Conservation (phyloP, 768 basidiomycete genomes). For the Fomitopsis serialis region DNA sequence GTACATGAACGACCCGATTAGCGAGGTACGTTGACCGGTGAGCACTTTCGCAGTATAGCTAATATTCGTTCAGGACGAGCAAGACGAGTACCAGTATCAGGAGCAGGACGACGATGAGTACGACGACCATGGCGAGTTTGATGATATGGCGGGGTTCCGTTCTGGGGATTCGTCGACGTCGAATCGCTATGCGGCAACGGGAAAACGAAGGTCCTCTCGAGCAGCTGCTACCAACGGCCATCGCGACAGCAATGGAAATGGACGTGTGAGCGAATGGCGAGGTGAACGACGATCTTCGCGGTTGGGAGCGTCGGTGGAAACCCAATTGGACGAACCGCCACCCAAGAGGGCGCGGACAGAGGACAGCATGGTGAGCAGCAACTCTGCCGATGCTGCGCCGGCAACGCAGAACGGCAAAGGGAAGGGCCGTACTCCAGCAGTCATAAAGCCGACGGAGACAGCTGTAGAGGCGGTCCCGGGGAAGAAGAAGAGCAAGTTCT, state of each 20-base stretch:
- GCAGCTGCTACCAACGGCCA: conserved; percentile 41
- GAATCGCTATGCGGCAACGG: conserved; percentile 13
- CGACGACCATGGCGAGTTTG: conserved; percentile 42
- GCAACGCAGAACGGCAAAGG: conserved; percentile 26
- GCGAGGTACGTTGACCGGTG: conserved; percentile 43
- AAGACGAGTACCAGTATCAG: conserved; percentile 61
- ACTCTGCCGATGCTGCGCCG: conserved; percentile 21
- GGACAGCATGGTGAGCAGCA: conserved; percentile 46
- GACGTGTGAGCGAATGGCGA: conserved; percentile 58
- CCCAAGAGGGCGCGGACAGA: conserved; percentile 75
- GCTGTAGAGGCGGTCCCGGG: conserved; percentile 74
- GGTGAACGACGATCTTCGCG: conserved; percentile 72
- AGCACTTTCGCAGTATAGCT: background rate
- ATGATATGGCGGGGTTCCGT: conserved; percentile 31
- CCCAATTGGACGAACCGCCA: conserved; percentile 44
- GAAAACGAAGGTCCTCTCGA: conserved; percentile 38
- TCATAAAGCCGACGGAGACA: conserved; percentile 64
- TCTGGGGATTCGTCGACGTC: conserved; percentile 11
- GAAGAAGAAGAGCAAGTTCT: conserved; percentile 82
- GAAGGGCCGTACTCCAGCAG: conserved; percentile 56
- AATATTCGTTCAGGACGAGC: conserved; percentile 41
- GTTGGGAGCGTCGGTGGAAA: conserved; percentile 51
- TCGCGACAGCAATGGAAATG: conserved; percentile 38
- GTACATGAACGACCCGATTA: conserved; percentile 59
- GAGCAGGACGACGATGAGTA: conserved; percentile 66